These are phyloP conservation scores for Vigna radiata DNA, from an alignment of 306 rosid genomes.

Conservation along the genomic window DNA sequence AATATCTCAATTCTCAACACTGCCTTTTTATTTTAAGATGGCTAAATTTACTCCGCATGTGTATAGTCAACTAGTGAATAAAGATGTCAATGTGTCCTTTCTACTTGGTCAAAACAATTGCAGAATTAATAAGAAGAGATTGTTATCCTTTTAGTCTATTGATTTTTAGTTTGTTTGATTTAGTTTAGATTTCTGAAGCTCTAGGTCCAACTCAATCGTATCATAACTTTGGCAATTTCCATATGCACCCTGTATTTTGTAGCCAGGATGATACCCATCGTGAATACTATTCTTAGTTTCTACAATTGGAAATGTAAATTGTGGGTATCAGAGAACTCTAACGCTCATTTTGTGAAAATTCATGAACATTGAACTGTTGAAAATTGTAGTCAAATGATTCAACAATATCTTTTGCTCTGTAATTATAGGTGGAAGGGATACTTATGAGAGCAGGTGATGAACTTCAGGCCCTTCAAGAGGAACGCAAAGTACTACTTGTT, in stretches of 20 bases:
- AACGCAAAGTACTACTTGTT: slow-evolving; percentile 70
- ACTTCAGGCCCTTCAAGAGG: slow-evolving; percentile 85
- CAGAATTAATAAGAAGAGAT: not conserved
- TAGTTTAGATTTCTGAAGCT: slow-evolving; percentile 39
- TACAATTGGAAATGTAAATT: not conserved
- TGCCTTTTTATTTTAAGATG: slow-evolving; percentile 22
- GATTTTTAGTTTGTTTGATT: not conserved
- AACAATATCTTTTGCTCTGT: slow-evolving; percentile 30
- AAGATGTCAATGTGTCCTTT: slow-evolving; percentile 7
- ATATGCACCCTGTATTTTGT: slow-evolving; percentile 17
- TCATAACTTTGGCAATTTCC: slow-evolving; percentile 20
- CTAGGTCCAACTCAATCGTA: slow-evolving; percentile 2
- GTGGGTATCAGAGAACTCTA: not conserved
- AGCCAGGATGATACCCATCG: slow-evolving; percentile 16
- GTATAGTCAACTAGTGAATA: not conserved
- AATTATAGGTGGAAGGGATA: slow-evolving; percentile 86
- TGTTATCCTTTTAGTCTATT: not conserved
- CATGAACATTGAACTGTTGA: not conserved
- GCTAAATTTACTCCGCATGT: not conserved
- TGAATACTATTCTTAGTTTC: not conserved
- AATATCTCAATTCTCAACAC: not conserved
- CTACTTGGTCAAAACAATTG: not conserved
- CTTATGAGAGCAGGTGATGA: slow-evolving; percentile 80
- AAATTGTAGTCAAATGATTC: slow-evolving; percentile 26
- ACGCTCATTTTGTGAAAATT: not conserved